Percentiles rank a stretch among this genome's conserved stretches.
phyloP scores from a whole-genome alignment of 306 rosid genomes.

The Citrullus amarus region DNA sequence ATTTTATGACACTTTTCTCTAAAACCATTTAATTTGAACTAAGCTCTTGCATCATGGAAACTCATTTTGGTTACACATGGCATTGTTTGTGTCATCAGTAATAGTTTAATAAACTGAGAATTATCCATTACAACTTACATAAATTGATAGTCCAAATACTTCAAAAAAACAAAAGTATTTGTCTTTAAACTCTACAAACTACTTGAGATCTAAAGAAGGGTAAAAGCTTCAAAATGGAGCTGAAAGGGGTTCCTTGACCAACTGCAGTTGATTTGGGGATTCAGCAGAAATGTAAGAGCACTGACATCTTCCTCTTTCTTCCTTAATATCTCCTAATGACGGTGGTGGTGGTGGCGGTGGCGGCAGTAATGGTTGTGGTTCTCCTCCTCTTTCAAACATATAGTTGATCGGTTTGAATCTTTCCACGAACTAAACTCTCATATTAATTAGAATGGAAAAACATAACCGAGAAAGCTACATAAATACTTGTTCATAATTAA shows the following conservation, averaged over 20 bases:
- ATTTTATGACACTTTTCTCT: no score
- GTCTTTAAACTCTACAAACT: neutral
- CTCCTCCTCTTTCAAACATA: constrained; percentile 8
- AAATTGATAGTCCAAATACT: neutral
- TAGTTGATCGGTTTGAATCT: neutral
- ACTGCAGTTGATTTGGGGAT: constrained; percentile 9
- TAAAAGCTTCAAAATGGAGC: constrained; percentile 53
- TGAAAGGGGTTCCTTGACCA: constrained; percentile 44
- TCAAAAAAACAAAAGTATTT: neutral
- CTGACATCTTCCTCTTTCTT: constrained; percentile 13
- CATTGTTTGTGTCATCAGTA: no score
- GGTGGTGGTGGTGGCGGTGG: neutral
- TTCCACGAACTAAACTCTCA: neutral
- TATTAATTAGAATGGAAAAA: neutral
- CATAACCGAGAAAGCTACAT: neutral
- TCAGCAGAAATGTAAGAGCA: constrained; percentile 19
- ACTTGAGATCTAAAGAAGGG: neutral
- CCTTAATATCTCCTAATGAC: neutral
- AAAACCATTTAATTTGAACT: no score
- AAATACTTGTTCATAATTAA: neutral
- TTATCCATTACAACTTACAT: neutral
- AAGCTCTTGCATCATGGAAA: no score
- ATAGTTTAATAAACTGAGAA: no score
- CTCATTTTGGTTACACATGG: no score
- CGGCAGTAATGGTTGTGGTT: no score